Conservation (phyloP, 768 basidiomycete species). For the Termitomyces sp. region DNA sequence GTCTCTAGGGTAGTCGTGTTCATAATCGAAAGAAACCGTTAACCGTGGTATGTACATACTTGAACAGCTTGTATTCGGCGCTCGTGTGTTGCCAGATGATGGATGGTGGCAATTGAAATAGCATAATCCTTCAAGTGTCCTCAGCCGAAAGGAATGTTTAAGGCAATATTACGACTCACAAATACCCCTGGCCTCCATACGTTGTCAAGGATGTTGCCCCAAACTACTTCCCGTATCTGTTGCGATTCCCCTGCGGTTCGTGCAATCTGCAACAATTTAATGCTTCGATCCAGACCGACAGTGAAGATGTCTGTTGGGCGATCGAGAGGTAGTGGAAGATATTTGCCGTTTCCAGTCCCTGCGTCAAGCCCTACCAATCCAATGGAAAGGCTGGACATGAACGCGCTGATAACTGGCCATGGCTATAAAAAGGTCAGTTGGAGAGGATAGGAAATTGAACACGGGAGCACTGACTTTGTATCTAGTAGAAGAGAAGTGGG, state of each 20-base stretch:
- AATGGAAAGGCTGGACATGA: slow-evolving; percentile 64
- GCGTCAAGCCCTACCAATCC: slow-evolving; percentile 90
- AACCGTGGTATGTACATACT: slow-evolving; percentile 33
- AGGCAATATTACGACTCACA: slow-evolving; percentile 35
- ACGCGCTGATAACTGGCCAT: slow-evolving; percentile 82
- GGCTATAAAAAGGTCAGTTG: slow-evolving; percentile 42
- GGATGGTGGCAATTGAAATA: slow-evolving; percentile 96
- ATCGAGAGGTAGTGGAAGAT: slow-evolving; percentile 71
- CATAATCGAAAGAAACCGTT: background rate
- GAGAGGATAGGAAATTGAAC: background rate
- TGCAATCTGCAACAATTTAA: slow-evolving; percentile 74
- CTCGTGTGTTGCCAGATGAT: slow-evolving; percentile 82
- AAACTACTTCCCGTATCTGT: slow-evolving; percentile 63
- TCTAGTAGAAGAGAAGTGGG: slow-evolving; percentile 84
- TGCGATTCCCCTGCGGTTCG: slow-evolving; percentile 47
- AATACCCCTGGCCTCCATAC: slow-evolving; percentile 79
- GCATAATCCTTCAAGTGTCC: slow-evolving; percentile 73
- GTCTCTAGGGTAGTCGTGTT: slow-evolving; percentile 34
- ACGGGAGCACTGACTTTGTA: slow-evolving; percentile 61
- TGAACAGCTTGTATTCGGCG: slow-evolving; percentile 71
- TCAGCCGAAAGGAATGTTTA: background rate
- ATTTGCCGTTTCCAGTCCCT: slow-evolving; percentile 98
- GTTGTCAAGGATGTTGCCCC: slow-evolving; percentile 70
- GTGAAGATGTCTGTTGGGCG: slow-evolving; percentile 60
- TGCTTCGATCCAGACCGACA: slow-evolving; percentile 81